Evolutionary conservation across 768 basidiomycete species (phyloP).

Genomic region (Mycena pura): DNA sequence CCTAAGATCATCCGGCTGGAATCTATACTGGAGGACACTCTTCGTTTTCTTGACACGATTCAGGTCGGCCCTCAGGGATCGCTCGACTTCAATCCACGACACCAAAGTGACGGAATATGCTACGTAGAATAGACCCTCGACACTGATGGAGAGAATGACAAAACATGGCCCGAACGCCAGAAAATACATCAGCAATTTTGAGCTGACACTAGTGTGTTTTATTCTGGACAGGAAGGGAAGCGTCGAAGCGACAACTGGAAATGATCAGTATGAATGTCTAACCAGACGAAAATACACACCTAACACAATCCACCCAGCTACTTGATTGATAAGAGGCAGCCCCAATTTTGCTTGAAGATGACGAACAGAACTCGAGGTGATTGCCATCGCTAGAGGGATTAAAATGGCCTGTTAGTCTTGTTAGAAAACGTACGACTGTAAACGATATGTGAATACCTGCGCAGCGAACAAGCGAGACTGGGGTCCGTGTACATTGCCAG

Average conservation of each 20-base stretch:
- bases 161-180: slow-evolving; percentile 79
- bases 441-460: slow-evolving; percentile 33
- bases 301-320: slow-evolving; percentile 69
- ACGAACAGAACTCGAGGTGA: slow-evolving; percentile 64
- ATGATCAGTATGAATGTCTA: not conserved
- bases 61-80: slow-evolving; percentile 31
- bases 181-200: slow-evolving; percentile 67
- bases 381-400: slow-evolving; percentile 51
- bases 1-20: slow-evolving; percentile 67
- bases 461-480: slow-evolving; percentile 24
- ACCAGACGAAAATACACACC: slow-evolving; percentile 44
- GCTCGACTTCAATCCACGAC: slow-evolving; percentile 74
- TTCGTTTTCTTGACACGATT: slow-evolving; percentile 22
- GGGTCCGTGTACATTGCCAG: not conserved
- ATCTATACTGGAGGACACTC: slow-evolving; percentile 41
- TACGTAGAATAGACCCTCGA: slow-evolving; percentile 83
- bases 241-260: slow-evolving; percentile 54
- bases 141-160: slow-evolving; percentile 80
- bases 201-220: slow-evolving; percentile 45
- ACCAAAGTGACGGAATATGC: slow-evolving; percentile 67
- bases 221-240: slow-evolving; percentile 54
- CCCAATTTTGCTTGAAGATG: slow-evolving; percentile 73
- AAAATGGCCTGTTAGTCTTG: slow-evolving; percentile 46
- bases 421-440: not conserved
- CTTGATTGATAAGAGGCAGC: slow-evolving; percentile 65